Evolutionary conservation across 441 rosid species (phyloP), one percentile per base, ranked within the genome.

Genomic region (Dalechampia spathulata): DNA sequence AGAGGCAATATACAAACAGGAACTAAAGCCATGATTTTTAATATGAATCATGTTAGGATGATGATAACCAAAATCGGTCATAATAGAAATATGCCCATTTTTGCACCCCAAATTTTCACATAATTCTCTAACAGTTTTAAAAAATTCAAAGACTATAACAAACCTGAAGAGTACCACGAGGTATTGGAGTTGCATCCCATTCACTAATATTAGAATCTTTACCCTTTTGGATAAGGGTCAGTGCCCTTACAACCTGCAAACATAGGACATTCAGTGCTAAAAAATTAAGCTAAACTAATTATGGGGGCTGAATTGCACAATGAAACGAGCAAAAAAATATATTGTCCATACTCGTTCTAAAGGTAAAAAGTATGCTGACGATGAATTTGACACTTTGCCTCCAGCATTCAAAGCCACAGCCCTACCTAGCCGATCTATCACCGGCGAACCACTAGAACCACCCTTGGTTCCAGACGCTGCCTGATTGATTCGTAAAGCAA

Each of bases 361-460:
- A 53, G 99, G 99, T 57, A 93, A 68, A 66, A 81, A 94, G 69
- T 81, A 90, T 52, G 97, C 96, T 20, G 99, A 87, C 39, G 99
- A 87, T 36, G 97, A 90, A 77, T 88, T 79, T 52, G 95, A 76
- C 26, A 85, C 66, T 76, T 86, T 90, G 87, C 96, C 68, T 58
- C 97, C 99, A 58, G 98, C 99, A 84, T 90, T 94, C 76, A 94
- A 72, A 47, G 98, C 99, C 67, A 94, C 94, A 21, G 94, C 96
- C 75, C 85, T 83, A 54, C 98, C 99, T 82, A 83, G 87, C 80
- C 88, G 80, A 76, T 94, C 92, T 67, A 94, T 86, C 68, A 90
- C 96, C 7, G 98, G 98, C 59, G 98, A 94, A 65, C 99, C 99
- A 76, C 99, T 94, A 61, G 99, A 94, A 51, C 99, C 99, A 68